A percentile compares a stretch with the other conserved stretches of the same genome.
phyloP scores from a whole-genome alignment of 2,329 filamentous ascomycete genomes.

The Ampelomyces quisqualis region DNA sequence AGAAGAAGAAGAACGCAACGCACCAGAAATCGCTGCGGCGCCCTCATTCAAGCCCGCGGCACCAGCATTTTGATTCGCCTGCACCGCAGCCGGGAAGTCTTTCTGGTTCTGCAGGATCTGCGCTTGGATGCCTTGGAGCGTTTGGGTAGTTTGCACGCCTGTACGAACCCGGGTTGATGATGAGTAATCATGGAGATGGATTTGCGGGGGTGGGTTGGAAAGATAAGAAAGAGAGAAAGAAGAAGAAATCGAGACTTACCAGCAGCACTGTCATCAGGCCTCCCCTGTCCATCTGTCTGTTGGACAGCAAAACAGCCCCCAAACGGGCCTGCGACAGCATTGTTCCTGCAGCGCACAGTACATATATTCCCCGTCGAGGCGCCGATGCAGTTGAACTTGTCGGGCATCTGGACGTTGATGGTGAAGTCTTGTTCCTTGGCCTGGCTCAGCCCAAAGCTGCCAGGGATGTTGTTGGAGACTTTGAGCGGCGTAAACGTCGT shows the following conservation, averaged over 20 bases:
- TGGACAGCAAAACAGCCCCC: slow-evolving; percentile 62
- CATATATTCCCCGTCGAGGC: slow-evolving; percentile 60
- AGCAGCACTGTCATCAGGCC: slow-evolving; percentile 25
- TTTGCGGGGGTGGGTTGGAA: slow-evolving; percentile 11
- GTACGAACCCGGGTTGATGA: slow-evolving; percentile 8
- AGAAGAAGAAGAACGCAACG: slow-evolving; percentile 15
- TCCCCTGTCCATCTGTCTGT: slow-evolving; percentile 51
- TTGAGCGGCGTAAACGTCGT: slow-evolving; percentile 52
- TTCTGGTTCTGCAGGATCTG: slow-evolving; percentile 56
- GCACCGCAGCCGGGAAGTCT: slow-evolving; percentile 53
- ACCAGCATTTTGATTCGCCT: slow-evolving; percentile 50
- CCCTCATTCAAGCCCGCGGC: slow-evolving; percentile 39
- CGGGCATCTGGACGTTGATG: slow-evolving; percentile 59
- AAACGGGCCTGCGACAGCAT: slow-evolving; percentile 62
- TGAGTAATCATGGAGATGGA: slow-evolving; percentile 19
- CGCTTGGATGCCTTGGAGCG: slow-evolving; percentile 48
- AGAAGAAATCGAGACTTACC: slow-evolving; percentile 22
- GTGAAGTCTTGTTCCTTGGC: slow-evolving; percentile 58
- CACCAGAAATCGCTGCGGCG: slow-evolving; percentile 46
- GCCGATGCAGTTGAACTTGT: slow-evolving; percentile 56
- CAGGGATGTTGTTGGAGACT: slow-evolving; percentile 62
- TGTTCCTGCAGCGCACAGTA: slow-evolving; percentile 64
- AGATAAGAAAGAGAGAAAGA: slow-evolving; percentile 1
- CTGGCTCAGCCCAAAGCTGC: slow-evolving; percentile 59
- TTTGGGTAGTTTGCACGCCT: slow-evolving; percentile 51